A percentile compares a stretch with the other conserved stretches of the same genome.
Conservation (phyloP, 2,329 filamentous ascomycete genomes). For the Didymella keratinophila region DNA sequence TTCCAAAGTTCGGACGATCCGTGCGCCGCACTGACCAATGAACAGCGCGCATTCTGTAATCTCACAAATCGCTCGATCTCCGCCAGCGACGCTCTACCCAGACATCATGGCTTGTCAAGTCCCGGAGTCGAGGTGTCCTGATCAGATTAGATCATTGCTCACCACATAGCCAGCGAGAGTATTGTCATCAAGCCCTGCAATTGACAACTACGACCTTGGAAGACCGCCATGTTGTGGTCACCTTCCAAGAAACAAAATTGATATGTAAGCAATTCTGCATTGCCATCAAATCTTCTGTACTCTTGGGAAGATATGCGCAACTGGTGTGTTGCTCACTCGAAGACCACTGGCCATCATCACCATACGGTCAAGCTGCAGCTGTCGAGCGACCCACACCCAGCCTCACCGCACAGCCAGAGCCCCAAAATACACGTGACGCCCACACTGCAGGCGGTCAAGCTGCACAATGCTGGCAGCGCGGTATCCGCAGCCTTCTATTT, state of each 20-base stretch:
- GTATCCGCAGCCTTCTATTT: slow-evolving; percentile 16
- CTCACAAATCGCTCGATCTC: not conserved
- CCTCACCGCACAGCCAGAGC: slow-evolving; percentile 3
- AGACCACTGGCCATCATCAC: not conserved
- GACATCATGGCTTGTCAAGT: not conserved
- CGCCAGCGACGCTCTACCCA: not conserved
- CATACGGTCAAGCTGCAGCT: not conserved
- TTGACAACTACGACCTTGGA: too few relatives aligned
- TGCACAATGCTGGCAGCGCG: slow-evolving; percentile 14
- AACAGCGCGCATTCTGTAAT: slow-evolving; percentile 25
- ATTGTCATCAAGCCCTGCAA: too few relatives aligned
- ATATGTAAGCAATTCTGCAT: not conserved
- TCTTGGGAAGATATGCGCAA: not conserved
- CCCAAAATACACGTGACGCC: slow-evolving; percentile 5
- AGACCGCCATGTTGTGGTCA: too few relatives aligned
- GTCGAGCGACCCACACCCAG: slow-evolving; percentile 1
- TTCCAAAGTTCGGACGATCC: not conserved
- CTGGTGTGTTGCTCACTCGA: not conserved
- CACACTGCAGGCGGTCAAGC: slow-evolving; percentile 14
- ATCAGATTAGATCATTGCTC: not conserved
- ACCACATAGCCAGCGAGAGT: too few relatives aligned
- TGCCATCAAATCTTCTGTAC: too few relatives aligned
- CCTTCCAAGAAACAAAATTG: not conserved
- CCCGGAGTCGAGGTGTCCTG: not conserved
- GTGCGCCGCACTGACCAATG: slow-evolving; percentile 21